Evolutionary conservation across 2,329 filamentous ascomycete species (phyloP).

Genomic region (Fusarium sp.): DNA sequence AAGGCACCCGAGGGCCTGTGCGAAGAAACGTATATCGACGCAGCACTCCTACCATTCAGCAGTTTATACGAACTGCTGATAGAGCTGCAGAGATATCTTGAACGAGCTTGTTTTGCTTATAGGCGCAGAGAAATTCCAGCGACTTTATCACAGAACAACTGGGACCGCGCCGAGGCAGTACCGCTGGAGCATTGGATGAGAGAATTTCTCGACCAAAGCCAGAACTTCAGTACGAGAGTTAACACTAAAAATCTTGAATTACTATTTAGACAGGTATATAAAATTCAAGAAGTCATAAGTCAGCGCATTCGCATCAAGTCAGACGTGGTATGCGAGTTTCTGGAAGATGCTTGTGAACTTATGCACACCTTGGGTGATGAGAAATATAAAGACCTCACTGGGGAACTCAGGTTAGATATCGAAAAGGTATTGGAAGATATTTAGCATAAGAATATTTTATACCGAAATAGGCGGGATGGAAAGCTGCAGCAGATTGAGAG

Average conservation of each 20-base stretch:
- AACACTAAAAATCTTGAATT: background rate
- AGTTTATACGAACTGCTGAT: background rate
- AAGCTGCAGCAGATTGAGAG: background rate
- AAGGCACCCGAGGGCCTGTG: background rate
- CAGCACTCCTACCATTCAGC: background rate
- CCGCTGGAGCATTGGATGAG: background rate
- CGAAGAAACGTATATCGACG: background rate
- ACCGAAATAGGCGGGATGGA: background rate
- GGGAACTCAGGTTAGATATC: background rate
- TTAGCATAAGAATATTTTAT: background rate
- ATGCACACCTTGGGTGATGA: background rate
- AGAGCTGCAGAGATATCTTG: background rate
- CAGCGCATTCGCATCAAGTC: background rate
- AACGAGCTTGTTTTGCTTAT: background rate
- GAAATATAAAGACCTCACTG: background rate
- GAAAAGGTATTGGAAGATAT: background rate
- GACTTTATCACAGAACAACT: background rate
- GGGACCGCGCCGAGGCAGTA: background rate
- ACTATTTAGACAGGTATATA: background rate
- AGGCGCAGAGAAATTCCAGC: background rate
- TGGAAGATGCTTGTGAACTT: background rate
- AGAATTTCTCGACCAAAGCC: background rate
- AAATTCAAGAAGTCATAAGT: background rate
- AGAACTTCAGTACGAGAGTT: background rate
- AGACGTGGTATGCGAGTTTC: background rate